phyloP scores from a whole-genome alignment of 306 rosid genomes.

The Vigna angularis region DNA sequence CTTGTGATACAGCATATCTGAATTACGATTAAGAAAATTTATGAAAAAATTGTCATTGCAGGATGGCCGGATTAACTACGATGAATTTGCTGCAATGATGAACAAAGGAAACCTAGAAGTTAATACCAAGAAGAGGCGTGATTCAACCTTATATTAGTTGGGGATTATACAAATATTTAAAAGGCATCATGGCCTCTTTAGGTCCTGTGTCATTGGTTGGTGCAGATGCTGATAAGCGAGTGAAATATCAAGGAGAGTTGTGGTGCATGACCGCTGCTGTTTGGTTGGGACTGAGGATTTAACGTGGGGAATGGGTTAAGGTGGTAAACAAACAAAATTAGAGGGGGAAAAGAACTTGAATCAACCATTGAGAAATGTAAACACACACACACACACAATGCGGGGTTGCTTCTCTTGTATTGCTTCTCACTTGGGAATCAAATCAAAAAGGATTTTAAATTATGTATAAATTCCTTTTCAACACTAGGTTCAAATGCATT shows the following conservation, averaged over 20 bases:
- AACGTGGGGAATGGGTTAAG: conserved; percentile 37
- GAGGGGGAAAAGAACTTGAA: conserved; percentile 12
- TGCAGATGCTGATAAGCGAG: conserved; percentile 39
- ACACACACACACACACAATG: no score
- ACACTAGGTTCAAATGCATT: conserved; percentile 10
- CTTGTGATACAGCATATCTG: background rate
- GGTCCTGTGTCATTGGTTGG: conserved; percentile 1
- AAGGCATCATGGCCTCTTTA: conserved; percentile 24
- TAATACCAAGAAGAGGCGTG: conserved; percentile 77
- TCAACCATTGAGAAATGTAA: conserved; percentile 37
- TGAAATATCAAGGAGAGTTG: conserved; percentile 21
- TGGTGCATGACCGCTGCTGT: background rate
- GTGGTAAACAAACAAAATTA: conserved; percentile 31
- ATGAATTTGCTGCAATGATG: conserved; percentile 98
- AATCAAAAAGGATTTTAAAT: conserved; percentile 33
- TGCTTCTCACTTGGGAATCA: conserved; percentile 43
- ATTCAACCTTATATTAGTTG: conserved; percentile 39
- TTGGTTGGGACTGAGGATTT: conserved; percentile 42
- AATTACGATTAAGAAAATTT: background rate
- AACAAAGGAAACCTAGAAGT: conserved; percentile 82
- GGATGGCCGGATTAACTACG: conserved; percentile 96
- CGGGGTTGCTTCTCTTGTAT: background rate
- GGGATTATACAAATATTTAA: background rate
- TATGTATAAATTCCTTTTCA: conserved; percentile 13
- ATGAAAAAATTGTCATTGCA: conserved; percentile 37